Evolutionary conservation across 2,329 filamentous ascomycete genomes (phyloP), one percentile per base, ranked within the genome.

Genomic region (Cordyceps tenuipes): DNA sequence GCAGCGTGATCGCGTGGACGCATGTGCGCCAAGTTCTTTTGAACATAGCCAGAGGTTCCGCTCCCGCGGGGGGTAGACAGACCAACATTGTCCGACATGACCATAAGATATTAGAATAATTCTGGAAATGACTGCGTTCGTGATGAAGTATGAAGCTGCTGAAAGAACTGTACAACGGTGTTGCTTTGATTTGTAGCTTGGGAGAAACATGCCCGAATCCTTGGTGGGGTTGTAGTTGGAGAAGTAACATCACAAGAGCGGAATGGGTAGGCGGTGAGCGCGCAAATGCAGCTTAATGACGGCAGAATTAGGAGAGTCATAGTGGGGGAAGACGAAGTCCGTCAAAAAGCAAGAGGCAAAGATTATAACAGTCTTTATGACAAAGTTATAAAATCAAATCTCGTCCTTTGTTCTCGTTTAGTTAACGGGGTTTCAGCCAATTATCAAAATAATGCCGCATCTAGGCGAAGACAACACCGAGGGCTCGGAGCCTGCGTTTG

Each of bases 31-130:
- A 91, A 85, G 77, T 97, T 99, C 74, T 91, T 90, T 76, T 97
- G 93, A 60, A 99, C 93, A 73, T 97, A 97, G 71, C 94, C 94
- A 1, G 93, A 97, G 61, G 94, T 99, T 52, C 94, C 94, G 71
- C 90, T 96, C 66, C 94, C 94, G 69, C 94, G 88, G 3, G 94
- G 94, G 5, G 94, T 99, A 61, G 88, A 86, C 68, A 99, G 90
- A 61, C 94, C 95, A 70, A 99, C 94, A 77, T 99, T 99, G 66
- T 94, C 91, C 62, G 92, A 94, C 94, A 97, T 97, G 67, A 39
- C 69, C 44, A 17, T 41, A 48, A 12, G 31, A 17, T 41, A 19
- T 26, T 19, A 12, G 1, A 5, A 26, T 26, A 1, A 39, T 39
- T 13, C 5, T 31, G 6, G 3, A 4, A 23, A 48, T 60, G 41